Conservation (phyloP, 1,284 basidiomycete genomes). For the Fomitiporia mediterranea region DNA sequence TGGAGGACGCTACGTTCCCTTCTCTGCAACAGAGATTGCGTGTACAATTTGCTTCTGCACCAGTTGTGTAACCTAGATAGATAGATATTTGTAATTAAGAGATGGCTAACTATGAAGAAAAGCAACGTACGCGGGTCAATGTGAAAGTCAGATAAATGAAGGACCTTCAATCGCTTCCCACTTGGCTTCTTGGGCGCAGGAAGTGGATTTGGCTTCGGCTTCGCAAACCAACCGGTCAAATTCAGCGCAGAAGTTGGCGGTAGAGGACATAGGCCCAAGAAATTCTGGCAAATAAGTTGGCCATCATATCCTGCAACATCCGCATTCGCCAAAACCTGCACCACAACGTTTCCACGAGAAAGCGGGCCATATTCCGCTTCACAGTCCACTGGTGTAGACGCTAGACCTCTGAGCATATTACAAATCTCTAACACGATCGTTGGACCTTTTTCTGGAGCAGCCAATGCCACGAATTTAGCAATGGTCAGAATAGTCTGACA, state of each 20-base stretch:
- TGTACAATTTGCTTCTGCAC: slow-evolving; percentile 71
- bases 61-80: slow-evolving; percentile 58
- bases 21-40: slow-evolving; percentile 69
- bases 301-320: slow-evolving; percentile 67
- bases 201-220: slow-evolving; percentile 65
- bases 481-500: slow-evolving; percentile 61
- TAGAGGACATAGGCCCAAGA: slow-evolving; percentile 46
- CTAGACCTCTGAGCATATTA: slow-evolving; percentile 39
- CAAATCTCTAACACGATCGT: slow-evolving; percentile 56
- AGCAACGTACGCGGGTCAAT: slow-evolving; percentile 57
- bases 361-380: slow-evolving; percentile 41
- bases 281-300: slow-evolving; percentile 55
- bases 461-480: slow-evolving; percentile 62
- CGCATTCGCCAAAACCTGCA: slow-evolving; percentile 64
- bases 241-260: slow-evolving; percentile 50
- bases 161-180: slow-evolving; percentile 63
- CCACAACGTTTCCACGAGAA: slow-evolving; percentile 54
- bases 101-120: background rate
- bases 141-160: slow-evolving; percentile 78
- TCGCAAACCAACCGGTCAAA: slow-evolving; percentile 53
- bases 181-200: slow-evolving; percentile 50
- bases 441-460: slow-evolving; percentile 60
- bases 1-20: slow-evolving; percentile 47
- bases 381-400: slow-evolving; percentile 48
- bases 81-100: background rate